Base-by-base conservation (phyloP, 768 basidiomycete genomes). In the Boletellus ananas region DNA sequence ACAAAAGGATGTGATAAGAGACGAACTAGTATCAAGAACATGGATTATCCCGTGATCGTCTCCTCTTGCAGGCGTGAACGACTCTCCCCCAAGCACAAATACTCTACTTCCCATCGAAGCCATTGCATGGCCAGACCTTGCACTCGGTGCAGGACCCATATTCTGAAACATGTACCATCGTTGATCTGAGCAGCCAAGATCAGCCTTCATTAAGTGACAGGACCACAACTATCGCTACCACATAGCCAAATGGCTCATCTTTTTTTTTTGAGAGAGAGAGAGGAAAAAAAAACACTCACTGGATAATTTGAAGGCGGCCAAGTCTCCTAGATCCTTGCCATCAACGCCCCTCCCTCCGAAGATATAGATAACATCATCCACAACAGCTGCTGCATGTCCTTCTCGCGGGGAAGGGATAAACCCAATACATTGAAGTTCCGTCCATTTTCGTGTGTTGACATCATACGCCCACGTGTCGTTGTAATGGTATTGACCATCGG, bases 151-250 rank as follows among this genome's bases (percentile, higher is more conserved):
- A 16, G 95, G 95, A 0, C 96, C 96, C 96, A 99, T 99, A 64
- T 97, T 96, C 70, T 97, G 94, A 75, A 99, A 99, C 92, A 94
- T 98, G 72, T 94, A 99, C 96, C 96, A 99, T 59, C 96, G 79
- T 63, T 93, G 90, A 69, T 94, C 95, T 97, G 65, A 27, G 40
- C 38, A 44, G 4, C 16, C 41, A 47, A 13, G 2, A 47, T 67
- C 47, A 66, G 53, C 40, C 14, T 34, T 31, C 16, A 10, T 21
- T 43, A 31, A 33, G 36, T 37, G 4, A 53, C 10, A 33, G 38
- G 31, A 41, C 29, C 25, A 35, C n/a, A 29, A 20, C 20, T 18
- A n/a, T 14, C 14, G 33, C 18, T 36, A 16, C 27, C 25, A 23
- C 34, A 53, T 12, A 18, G 46, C 44, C 34, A 50, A n/a, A 35